Percentiles rank a stretch among this genome's conserved stretches.
These are phyloP conservation scores for Botrytis byssoidea DNA, from an alignment of 2,329 filamentous ascomycete species.

Conservation along the genomic window DNA sequence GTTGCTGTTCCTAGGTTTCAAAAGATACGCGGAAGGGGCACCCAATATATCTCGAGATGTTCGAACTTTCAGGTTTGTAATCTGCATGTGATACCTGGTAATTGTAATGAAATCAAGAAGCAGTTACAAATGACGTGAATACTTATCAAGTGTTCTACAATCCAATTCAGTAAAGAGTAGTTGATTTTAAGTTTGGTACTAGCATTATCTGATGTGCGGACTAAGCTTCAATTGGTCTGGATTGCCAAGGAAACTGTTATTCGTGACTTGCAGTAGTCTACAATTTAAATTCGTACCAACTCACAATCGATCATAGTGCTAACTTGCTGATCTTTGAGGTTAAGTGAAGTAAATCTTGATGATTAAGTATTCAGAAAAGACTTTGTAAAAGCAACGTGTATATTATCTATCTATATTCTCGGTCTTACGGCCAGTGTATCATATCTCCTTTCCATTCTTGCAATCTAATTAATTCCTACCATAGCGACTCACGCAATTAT, in stretches of 20 bases:
- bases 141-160: background rate
- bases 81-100: background rate
- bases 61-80: background rate
- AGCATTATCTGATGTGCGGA: background rate
- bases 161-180: background rate
- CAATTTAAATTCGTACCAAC: background rate
- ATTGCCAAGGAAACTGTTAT: background rate
- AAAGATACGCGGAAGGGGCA: background rate
- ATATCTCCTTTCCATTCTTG: background rate
- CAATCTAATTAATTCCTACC: background rate
- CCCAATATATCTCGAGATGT: background rate
- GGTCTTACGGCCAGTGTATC: background rate
- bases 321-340: background rate
- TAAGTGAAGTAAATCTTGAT: background rate
- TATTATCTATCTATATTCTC: background rate
- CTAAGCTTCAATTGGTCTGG: background rate
- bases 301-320: background rate
- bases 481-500: background rate
- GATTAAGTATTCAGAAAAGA: background rate
- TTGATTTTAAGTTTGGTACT: background rate
- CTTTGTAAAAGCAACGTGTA: background rate
- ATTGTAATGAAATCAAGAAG: background rate
- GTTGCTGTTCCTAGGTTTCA: background rate
- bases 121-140: background rate
- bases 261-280: background rate